phyloP scores from a whole-genome alignment of 1,139 yeast genomes.

The Wickerhamomyces sp. region DNA sequence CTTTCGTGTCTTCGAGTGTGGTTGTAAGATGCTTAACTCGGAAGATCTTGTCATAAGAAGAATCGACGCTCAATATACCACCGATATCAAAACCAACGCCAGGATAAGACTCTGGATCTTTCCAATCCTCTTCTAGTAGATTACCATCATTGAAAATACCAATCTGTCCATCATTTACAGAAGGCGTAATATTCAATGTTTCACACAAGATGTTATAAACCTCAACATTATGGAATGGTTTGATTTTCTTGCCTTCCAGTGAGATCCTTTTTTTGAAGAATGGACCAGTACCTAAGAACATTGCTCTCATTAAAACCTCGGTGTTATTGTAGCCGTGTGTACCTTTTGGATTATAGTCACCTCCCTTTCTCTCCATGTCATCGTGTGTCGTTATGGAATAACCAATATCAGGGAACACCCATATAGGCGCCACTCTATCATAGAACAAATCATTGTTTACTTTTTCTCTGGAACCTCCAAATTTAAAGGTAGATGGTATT shows the following conservation, averaged over 20 bases:
- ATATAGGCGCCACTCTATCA: conserved; percentile 72
- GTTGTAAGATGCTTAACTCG: conserved; percentile 11
- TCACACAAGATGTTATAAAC: conserved; percentile 74
- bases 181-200: conserved; percentile 50
- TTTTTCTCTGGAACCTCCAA: conserved; percentile 42
- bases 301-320: conserved; percentile 75
- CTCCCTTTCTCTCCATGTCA: conserved; percentile 44
- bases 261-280: conserved; percentile 39
- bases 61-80: conserved; percentile 38
- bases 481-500: conserved; percentile 59
- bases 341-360: conserved; percentile 61
- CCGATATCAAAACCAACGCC: conserved; percentile 44
- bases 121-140: conserved; percentile 46
- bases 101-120: conserved; percentile 51
- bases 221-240: conserved; percentile 69
- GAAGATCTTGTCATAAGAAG: conserved; percentile 45
- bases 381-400: conserved; percentile 66
- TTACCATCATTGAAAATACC: conserved; percentile 26
- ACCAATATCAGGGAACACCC: conserved; percentile 82
- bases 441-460: conserved; percentile 35
- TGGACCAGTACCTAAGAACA: conserved; percentile 80
- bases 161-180: conserved; percentile 55
- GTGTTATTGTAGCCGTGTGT: conserved; percentile 82
- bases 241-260: conserved; percentile 30
- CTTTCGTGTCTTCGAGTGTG: conserved; percentile 6